Evolutionary conservation across 208 protist species (phyloP), one percentile per base, ranked within the genome.

Genomic region (Acanthamoeba royreba): DNA sequence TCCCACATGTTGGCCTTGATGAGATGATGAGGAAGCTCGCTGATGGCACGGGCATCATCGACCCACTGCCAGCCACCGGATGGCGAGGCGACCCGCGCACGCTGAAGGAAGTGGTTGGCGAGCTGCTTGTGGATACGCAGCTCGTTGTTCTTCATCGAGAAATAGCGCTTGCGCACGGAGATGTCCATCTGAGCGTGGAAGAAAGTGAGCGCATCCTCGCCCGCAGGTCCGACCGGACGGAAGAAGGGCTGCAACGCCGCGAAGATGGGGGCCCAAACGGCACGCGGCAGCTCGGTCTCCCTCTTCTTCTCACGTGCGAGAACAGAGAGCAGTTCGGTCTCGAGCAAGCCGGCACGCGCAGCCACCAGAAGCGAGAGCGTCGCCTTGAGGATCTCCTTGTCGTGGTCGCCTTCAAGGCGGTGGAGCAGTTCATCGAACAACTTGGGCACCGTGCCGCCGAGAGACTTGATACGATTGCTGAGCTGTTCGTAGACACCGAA

Each of bases 401-500:
- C 95, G 46, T 92, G 66, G 40, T 96, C 92, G 31, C 19, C 47
- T 53, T 96, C 95, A 5, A 97, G 22, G 53, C 95, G 69, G 11
- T 40, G 47, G 25, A 97, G 22, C 19, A 96, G 63, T 25, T 95
- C 94, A 8, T 97, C 95, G 49, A 96, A 90, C 0, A 96, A 46
- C 55, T 53, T 83, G 35, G 85, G 58, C 15, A 97, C 31, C 19
- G 94, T 96, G 66, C 40, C 35, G 11, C 77, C 79, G 3, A 96
- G 43, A 28, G 31, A 25, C 55, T 93, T 93, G 42, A 96, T 94
- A n/a, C 95, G 77, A 11, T 97, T 81, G 47, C 58, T 95, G 2
- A 97, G 72, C 66, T 96, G 52, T 49, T 97, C 95, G 45, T 95
- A 97, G 25, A 88, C 17, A 42, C 95, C 96, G 69, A 94, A 95